phyloP scores from a whole-genome alignment of 192 early-diverging fungal genomes.

The Coemansia sp. region DNA sequence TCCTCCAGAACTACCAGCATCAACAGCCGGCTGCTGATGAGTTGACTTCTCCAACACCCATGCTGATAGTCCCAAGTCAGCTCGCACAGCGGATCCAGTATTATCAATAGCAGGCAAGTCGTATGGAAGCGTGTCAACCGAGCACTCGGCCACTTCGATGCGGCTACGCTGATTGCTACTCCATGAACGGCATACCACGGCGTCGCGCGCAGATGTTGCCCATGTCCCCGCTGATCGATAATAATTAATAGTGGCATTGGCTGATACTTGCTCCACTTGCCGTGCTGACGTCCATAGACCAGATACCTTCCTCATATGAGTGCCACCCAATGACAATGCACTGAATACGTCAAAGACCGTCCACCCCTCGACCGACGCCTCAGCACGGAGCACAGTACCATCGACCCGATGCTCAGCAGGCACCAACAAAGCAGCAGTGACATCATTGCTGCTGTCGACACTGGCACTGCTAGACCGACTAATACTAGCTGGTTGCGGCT shows the following conservation, averaged over 20 bases:
- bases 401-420: not conserved
- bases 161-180: conserved; percentile 30
- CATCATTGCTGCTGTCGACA: conserved; percentile 3
- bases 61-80: conserved; percentile 34
- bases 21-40: not conserved
- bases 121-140: conserved; percentile 14
- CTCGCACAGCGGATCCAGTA: conserved; percentile 15
- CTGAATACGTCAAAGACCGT: conserved; percentile 45
- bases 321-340: conserved; percentile 14
- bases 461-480: conserved; percentile 7
- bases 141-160: conserved; percentile 48
- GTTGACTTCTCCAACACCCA: conserved; percentile 46
- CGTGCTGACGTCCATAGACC: conserved; percentile 31
- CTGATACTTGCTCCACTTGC: conserved; percentile 15
- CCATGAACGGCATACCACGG: conserved; percentile 42
- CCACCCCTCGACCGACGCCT: conserved; percentile 43
- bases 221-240: conserved; percentile 26
- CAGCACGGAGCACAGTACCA: conserved; percentile 29
- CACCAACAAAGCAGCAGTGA: not conserved
- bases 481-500: not conserved
- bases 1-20: not conserved
- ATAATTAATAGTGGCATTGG: conserved; percentile 10
- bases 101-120: not conserved
- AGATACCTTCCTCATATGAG: not conserved
- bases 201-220: conserved; percentile 38